Base-by-base conservation (phyloP, 768 basidiomycete genomes). In the Boletus tylopilopsis region DNA sequence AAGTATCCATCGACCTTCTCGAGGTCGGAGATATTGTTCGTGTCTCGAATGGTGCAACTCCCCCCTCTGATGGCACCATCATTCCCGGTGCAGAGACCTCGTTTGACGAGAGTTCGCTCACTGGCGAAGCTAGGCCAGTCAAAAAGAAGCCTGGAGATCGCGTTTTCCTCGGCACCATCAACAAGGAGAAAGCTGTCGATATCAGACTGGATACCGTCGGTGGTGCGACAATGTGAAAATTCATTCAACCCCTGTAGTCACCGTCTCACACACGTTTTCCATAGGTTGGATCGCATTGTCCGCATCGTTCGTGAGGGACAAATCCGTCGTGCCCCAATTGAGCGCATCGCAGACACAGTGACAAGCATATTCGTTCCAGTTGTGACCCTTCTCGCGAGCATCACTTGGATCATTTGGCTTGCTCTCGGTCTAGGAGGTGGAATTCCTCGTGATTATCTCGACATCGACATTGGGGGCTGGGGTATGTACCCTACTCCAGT, bases 101-200 rank as follows among this genome's bases (percentile, higher is more conserved):
- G 1, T 90, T 94, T 54, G 89, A 93, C 57, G 91, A 94, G 62
- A 88, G 88, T 53, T 90, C 87, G 2, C 71, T 94, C 44, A 94
- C 92, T 0, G 91, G 91, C 4, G 91, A 94, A 65, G 81, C 84
- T 13, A 71, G 69, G 36, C 77, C 75, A 1, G 75, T 91, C 24
- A 69, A 62, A 53, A 94, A 94, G 62, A 51, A 51, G 2, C 37
- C 61, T 1, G 85, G 85, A 12, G 90, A 91, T 61, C 70, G 69
- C 35, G 77, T 94, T 21, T 86, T 78, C 59, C 76, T 88, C 1
- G 92, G 91, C 2, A 90, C 91, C 0, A 79, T 85, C 57, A 93
- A 93, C 64, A 76, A 81, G 61, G 70, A 76, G 42, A 68, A 72
- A 6, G 71, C 77, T 3, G 76, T 89, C 3, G 80, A 87, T 45